Evolutionary conservation across 495 filamentous ascomycete genomes (phyloP).

Genomic region (Melanomma pulvis-pyrius): DNA sequence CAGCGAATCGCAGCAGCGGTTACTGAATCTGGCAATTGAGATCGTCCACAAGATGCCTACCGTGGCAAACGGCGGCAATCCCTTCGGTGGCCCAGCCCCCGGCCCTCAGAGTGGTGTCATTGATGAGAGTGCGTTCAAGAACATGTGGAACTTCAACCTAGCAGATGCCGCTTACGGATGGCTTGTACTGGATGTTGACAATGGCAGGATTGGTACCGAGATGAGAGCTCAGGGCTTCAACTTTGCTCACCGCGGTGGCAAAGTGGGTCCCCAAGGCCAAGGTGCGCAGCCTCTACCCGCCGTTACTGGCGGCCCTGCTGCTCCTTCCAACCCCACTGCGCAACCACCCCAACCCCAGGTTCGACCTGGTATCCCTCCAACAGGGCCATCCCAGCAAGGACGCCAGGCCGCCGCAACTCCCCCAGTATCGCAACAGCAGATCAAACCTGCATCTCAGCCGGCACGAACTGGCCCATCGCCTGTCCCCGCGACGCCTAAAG

Average conservation of each 20-base stretch:
- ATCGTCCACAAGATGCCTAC: constrained; percentile 96
- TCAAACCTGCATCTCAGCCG: constrained; percentile 57
- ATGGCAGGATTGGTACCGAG: constrained; percentile 92
- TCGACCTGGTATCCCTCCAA: constrained; percentile 37
- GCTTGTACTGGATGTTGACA: constrained; percentile 90
- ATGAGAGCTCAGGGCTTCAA: constrained; percentile 99
- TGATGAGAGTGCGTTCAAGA: constrained; percentile 99
- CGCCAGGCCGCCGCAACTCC: constrained; percentile 42
- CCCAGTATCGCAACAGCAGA: constrained; percentile 50
- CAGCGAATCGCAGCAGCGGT: constrained; percentile 87
- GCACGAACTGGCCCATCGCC: constrained; percentile 51
- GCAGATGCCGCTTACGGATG: constrained; percentile 97
- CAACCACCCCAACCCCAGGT: constrained; percentile 49
- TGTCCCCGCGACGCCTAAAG: constrained; percentile 52
- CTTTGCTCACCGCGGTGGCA: constrained; percentile 85
- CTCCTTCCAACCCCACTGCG: constrained; percentile 33
- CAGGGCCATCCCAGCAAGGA: constrained; percentile 41
- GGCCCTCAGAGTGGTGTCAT: constrained; percentile 81
- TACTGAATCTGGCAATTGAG: constrained; percentile 84
- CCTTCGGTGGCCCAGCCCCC: constrained; percentile 85
- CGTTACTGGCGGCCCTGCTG: constrained; percentile 33
- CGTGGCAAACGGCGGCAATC: constrained; percentile 91
- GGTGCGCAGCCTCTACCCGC: constrained; percentile 41
- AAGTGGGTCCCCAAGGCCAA: constrained; percentile 45
- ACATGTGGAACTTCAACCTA: constrained; percentile 99